Evolutionary conservation across 495 filamentous ascomycete species (phyloP), one percentile per base, ranked within the genome.

Genomic region (Aspergillus affinis): DNA sequence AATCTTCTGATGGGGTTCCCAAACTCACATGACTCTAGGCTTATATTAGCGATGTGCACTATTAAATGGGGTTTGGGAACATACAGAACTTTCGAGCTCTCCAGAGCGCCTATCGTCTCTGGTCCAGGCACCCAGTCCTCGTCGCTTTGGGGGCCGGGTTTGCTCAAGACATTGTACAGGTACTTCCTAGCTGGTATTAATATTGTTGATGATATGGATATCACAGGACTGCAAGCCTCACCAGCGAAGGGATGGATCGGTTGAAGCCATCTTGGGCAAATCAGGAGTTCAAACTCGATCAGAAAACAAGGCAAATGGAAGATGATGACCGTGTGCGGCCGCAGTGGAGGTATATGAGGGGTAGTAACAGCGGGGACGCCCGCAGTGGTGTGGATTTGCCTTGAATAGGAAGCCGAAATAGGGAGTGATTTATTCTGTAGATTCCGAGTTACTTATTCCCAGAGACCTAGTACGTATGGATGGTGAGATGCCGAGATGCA

Each of bases 111-210:
- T 21, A 91, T 85, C 13, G 81, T 81, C 49, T 84, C 83, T 52
- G 81, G 80, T 54, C 86, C 88, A 49, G 86, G 84, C 8, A 78
- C 76, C 72, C 80, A 89, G 45, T 90, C 86, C 30, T 83, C 79
- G 68, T 92, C 87, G 41, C 87, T 90, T 71, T 87, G 93, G 9
- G 94, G 90, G 3, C 95, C 93, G 12, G 80, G 75, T 15, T 87
- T 88, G 55, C 76, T 86, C 18, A 96, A 80, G 56, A 96, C 84
- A 45, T 81, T 85, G 66, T 97, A 84, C 47, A 98, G 84, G 69
- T 94, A 85, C 75, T 82, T 86, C 93, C 91, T 90, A 58, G 51
- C 49, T 60, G 46, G 60, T 58, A 61, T 67, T 41, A 70, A 65
- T n/a, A 44, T 60, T 2, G 62, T 32, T 55, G 53, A 55, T 36